phyloP scores from a whole-genome alignment of 768 basidiomycete genomes.

The Tricholoma sp. region DNA sequence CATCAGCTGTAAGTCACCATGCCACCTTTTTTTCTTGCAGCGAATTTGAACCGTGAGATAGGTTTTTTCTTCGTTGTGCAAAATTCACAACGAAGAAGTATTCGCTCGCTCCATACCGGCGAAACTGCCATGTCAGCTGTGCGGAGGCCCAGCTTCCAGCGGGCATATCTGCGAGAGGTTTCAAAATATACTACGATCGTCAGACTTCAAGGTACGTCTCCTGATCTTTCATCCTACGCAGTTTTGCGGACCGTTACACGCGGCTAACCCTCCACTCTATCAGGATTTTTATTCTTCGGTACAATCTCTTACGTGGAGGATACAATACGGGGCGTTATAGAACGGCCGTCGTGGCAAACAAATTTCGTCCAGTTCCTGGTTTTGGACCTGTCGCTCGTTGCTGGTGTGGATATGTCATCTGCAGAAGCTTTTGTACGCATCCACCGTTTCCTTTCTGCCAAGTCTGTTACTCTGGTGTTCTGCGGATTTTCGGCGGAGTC shows the following conservation, averaged over 20 bases:
- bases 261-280: background rate
- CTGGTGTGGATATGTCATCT: constrained; percentile 90
- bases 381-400: constrained; percentile 79
- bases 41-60: constrained; percentile 18
- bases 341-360: constrained; percentile 61
- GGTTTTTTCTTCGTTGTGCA: constrained; percentile 97
- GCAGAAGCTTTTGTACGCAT: constrained; percentile 94
- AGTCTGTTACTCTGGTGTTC: constrained; percentile 80
- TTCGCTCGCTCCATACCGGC: constrained; percentile 79
- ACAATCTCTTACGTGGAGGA: constrained; percentile 91
- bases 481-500: constrained; percentile 73
- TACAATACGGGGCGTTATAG: constrained; percentile 70
- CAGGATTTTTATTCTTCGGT: constrained; percentile 87
- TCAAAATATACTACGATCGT: constrained; percentile 88
- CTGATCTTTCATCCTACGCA: background rate
- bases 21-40: background rate
- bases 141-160: constrained; percentile 79
- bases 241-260: too few relatives aligned
- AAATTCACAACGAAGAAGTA: constrained; percentile 80
- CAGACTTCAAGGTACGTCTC: constrained; percentile 65
- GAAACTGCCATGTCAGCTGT: constrained; percentile 87
- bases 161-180: constrained; percentile 87
- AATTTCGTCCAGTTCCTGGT: constrained; percentile 88
- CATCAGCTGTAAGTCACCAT: constrained; percentile 66
- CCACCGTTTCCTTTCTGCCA: constrained; percentile 71